A percentile compares a stretch with the other conserved stretches of the same genome.
These are phyloP conservation scores for Euphorbia peplus DNA, from an alignment of 345 rosid species.

Conservation along the genomic window DNA sequence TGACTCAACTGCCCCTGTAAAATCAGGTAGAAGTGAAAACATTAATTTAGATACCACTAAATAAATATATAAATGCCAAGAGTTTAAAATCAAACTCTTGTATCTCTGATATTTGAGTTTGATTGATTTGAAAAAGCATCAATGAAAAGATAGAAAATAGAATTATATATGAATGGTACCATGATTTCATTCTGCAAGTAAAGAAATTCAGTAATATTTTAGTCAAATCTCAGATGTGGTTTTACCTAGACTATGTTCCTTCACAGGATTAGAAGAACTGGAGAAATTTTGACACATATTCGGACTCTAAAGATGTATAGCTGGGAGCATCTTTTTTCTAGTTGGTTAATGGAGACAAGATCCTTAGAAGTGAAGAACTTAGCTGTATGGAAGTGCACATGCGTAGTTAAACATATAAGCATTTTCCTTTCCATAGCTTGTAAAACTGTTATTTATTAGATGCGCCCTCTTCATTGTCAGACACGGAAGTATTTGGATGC, in stretches of 20 bases:
- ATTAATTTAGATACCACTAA: too few species aligned
- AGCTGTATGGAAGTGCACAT: slow-evolving; percentile 45
- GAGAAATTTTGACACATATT: slow-evolving; percentile 76
- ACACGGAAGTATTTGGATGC: slow-evolving; percentile 94
- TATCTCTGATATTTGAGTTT: background rate
- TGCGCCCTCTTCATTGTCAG: slow-evolving; percentile 37
- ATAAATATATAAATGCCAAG: too few species aligned
- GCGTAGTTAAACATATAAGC: slow-evolving; percentile 1
- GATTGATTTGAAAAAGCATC: background rate
- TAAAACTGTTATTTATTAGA: slow-evolving; percentile 1
- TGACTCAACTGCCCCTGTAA: background rate
- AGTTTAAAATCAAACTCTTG: background rate
- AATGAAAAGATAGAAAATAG: background rate
- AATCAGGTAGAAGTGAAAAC: background rate
- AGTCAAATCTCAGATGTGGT: background rate
- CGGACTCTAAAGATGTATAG: slow-evolving; percentile 85
- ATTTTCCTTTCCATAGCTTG: background rate
- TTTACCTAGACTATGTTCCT: slow-evolving; percentile 14
- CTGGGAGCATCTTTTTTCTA: slow-evolving; percentile 81
- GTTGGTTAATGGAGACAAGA: slow-evolving; percentile 75
- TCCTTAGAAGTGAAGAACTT: slow-evolving; percentile 76
- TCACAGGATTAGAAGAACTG: slow-evolving; percentile 82
- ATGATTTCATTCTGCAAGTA: background rate
- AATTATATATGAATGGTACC: background rate
- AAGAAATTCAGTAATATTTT: background rate